These are phyloP conservation scores for Wallacemonas collosoma DNA, from an alignment of 208 protist genomes.

Conservation along the genomic window DNA sequence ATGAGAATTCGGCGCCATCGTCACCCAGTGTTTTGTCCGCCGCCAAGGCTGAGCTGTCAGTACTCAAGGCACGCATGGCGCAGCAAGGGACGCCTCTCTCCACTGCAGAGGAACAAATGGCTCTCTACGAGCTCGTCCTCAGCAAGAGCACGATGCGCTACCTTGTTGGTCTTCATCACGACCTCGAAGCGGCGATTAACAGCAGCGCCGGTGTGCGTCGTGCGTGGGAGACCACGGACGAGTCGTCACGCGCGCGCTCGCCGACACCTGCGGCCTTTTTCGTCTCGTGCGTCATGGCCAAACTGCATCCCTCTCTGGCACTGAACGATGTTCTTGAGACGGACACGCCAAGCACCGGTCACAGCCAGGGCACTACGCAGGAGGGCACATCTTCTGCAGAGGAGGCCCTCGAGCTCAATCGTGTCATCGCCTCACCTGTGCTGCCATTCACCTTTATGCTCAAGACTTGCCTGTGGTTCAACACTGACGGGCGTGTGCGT, in stretches of 20 bases:
- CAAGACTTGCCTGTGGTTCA: conserved; percentile 89
- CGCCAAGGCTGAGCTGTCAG: conserved; percentile 34
- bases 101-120: conserved; percentile 56
- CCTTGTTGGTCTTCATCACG: conserved; percentile 78
- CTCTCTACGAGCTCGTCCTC: conserved; percentile 74
- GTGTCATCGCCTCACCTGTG: conserved; percentile 50
- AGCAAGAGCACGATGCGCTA: conserved; percentile 79
- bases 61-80: conserved; percentile 59
- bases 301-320: conserved; percentile 3
- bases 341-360: not conserved
- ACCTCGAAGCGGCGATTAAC: conserved; percentile 68
- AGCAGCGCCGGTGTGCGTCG: conserved; percentile 25
- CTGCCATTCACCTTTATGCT: conserved; percentile 92
- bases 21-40: not conserved
- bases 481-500: conserved; percentile 2
- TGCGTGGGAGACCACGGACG: not conserved
- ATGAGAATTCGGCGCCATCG: not conserved
- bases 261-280: conserved; percentile 15
- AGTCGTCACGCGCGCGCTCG: not conserved
- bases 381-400: not conserved
- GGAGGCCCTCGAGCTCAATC: conserved; percentile 35
- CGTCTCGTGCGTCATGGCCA: conserved; percentile 15
- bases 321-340: not conserved
- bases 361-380: no score
- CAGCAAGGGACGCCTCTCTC: conserved; percentile 41